phyloP scores from a whole-genome alignment of 2,329 filamentous ascomycete genomes.

The Colletotrichum sp. region DNA sequence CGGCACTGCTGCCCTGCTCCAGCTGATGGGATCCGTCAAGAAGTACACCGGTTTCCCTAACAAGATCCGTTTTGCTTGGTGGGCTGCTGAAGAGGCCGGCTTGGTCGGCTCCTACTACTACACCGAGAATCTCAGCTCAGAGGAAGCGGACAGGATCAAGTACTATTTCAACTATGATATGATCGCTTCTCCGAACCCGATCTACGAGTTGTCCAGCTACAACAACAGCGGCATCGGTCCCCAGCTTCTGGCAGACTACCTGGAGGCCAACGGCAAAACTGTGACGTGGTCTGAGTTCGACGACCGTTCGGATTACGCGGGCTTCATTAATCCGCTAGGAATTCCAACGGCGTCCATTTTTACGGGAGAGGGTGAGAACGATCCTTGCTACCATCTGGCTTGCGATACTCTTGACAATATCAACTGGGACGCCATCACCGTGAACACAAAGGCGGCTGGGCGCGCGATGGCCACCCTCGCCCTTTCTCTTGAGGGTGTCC shows the following conservation, averaged over 20 bases:
- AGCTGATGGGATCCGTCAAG: constrained; percentile 39
- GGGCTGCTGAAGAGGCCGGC: constrained; percentile 47
- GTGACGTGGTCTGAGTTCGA: constrained; percentile 39
- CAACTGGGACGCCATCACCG: constrained; percentile 40
- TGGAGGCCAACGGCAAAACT: constrained; percentile 35
- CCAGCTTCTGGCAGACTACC: constrained; percentile 36
- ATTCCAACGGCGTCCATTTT: constrained; percentile 45
- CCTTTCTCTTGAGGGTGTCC: constrained; percentile 39
- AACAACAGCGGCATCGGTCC: constrained; percentile 41
- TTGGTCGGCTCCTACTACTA: constrained; percentile 48
- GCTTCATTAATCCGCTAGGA: constrained; percentile 39
- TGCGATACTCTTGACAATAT: constrained; percentile 47
- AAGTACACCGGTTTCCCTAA: constrained; percentile 42
- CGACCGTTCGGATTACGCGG: constrained; percentile 41
- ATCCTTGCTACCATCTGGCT: constrained; percentile 42
- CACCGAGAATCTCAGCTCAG: constrained; percentile 35
- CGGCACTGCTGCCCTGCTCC: constrained; percentile 39
- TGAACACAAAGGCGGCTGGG: constrained; percentile 52
- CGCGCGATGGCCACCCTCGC: constrained; percentile 49
- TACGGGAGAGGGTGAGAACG: constrained; percentile 40
- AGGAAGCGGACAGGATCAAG: constrained; percentile 58
- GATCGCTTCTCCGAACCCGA: constrained; percentile 54
- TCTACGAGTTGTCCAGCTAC: constrained; percentile 39
- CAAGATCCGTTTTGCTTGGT: constrained; percentile 48
- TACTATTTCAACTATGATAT: constrained; percentile 77